Evolutionary conservation across 108 stramenopile species (phyloP), one percentile per base, ranked within the genome.

Genomic region (Seminavis robusta): DNA sequence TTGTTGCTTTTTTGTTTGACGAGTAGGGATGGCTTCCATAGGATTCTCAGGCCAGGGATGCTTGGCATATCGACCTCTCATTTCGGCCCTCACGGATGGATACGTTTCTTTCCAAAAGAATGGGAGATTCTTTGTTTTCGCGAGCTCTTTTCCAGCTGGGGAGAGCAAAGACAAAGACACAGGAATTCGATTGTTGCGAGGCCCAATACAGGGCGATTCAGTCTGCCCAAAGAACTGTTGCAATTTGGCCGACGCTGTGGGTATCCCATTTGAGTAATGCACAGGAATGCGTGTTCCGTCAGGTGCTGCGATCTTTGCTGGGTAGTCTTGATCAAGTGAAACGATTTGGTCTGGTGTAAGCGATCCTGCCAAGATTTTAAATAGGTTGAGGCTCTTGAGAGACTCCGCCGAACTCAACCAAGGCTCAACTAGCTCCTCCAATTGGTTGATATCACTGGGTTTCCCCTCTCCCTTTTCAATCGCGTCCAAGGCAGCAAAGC

Each of bases 21-120:
- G 57, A 0, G 73, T 84, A 6, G 83, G 67, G 10, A 47, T 45
- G 7, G 83, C 76, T 41, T 31, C 45, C 44, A 63, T 43, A 7
- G 83, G 83, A 64, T 84, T 70, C 6, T 77, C 79, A 7, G 83
- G 83, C 83, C 79, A 84, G 2, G 83, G 79, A 60, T 84, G 79
- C 48, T 80, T 84, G 20, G 79, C 69, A 58, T 84, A 84, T 19
- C 65, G 55, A 0, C 83, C 83, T 26, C 73, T 42, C 69, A 74
- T 63, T 61, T 83, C 82, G n/a, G 73, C 55, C 24, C 78, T 45
- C 10, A 83, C 67, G 13, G 59, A 61, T 13, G 82, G 82, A 53
- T 83, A 83, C 5, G 47, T 53, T 30, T 80, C 78, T 13, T 21
- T 34, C 83, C 83, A 84, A 56, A 84, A 84, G 54, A 80, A 84